Conservation (phyloP, 352 stramenopile species). For the Chrysophaeum taylorii region DNA sequence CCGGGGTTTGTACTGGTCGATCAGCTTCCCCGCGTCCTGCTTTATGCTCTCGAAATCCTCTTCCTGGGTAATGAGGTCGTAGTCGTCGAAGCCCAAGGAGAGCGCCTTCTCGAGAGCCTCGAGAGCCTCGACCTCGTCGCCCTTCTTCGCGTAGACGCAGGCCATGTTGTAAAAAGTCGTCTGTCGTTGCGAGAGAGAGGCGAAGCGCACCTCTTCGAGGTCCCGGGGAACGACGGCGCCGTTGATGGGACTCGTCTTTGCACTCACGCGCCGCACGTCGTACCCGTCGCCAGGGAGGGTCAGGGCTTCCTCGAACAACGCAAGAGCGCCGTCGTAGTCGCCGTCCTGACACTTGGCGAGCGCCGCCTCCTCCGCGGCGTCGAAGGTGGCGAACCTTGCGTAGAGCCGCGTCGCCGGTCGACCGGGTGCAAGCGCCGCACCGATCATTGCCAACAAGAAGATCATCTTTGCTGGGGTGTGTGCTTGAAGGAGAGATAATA, state of each 20-base stretch:
- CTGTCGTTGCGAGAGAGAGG: not conserved
- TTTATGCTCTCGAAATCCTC: not conserved
- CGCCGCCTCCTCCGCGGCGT: not conserved
- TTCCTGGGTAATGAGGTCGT: not conserved
- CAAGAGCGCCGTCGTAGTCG: not conserved
- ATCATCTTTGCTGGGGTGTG: too few species aligned
- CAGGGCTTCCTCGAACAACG: not conserved
- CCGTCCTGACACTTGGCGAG: not conserved
- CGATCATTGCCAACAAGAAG: too few species aligned
- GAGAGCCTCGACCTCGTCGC: not conserved
- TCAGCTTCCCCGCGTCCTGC: not conserved
- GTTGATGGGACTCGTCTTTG: not conserved
- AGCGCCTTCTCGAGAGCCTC: slow-evolving; percentile 2
- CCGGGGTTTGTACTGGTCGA: not conserved
- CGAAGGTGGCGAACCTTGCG: too few species aligned
- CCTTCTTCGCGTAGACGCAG: not conserved
- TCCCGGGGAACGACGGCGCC: not conserved
- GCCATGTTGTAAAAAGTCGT: slow-evolving; percentile 4
- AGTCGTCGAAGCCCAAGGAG: slow-evolving; percentile 1
- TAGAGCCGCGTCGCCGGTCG: too few species aligned
- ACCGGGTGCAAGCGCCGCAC: too few species aligned
- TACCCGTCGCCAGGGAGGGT: not conserved
- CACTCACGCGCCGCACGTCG: not conserved
- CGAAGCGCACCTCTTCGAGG: not conserved
- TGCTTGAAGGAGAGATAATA: too few species aligned